These are phyloP conservation scores for Boletus rex-veris DNA, from an alignment of 768 basidiomycete genomes.

Conservation along the genomic window DNA sequence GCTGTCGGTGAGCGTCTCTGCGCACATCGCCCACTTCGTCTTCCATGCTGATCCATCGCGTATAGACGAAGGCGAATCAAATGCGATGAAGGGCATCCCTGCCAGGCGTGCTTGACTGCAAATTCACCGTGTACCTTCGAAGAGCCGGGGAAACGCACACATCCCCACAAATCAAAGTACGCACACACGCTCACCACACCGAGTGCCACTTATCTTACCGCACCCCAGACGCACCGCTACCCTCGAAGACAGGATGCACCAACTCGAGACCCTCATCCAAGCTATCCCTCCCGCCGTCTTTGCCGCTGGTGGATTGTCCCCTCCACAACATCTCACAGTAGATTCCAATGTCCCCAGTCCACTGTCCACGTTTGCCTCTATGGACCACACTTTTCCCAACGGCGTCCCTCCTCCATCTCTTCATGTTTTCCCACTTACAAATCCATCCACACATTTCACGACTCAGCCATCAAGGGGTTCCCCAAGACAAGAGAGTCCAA, in stretches of 20 bases:
- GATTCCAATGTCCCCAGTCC: slow-evolving; percentile 33
- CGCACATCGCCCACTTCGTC: not conserved
- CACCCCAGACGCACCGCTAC: slow-evolving; percentile 66
- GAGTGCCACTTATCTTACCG: slow-evolving; percentile 4
- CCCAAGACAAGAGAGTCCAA: slow-evolving; percentile 46
- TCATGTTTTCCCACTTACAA: slow-evolving; percentile 73
- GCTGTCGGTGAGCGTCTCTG: slow-evolving; percentile 67
- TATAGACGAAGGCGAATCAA: slow-evolving; percentile 76
- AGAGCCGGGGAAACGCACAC: slow-evolving; percentile 80
- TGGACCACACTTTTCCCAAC: slow-evolving; percentile 41
- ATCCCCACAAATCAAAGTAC: slow-evolving; percentile 87
- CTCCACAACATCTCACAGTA: slow-evolving; percentile 34
- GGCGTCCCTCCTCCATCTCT: slow-evolving; percentile 78
- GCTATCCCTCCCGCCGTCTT: slow-evolving; percentile 82
- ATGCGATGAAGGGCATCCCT: slow-evolving; percentile 87
- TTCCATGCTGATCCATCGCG: not conserved
- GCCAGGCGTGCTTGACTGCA: slow-evolving; percentile 82
- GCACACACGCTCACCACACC: slow-evolving; percentile 26
- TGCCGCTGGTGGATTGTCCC: slow-evolving; percentile 48
- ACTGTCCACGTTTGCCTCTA: slow-evolving; percentile 38
- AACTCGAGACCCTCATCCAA: slow-evolving; percentile 79
- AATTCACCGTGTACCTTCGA: slow-evolving; percentile 83
- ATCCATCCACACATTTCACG: slow-evolving; percentile 77
- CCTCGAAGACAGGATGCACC: slow-evolving; percentile 85
- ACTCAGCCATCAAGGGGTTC: slow-evolving; percentile 40